Percentiles rank a stretch among this genome's conserved stretches.
phyloP scores from a whole-genome alignment of 2,329 filamentous ascomycete genomes.

The Arthroderma sp. region DNA sequence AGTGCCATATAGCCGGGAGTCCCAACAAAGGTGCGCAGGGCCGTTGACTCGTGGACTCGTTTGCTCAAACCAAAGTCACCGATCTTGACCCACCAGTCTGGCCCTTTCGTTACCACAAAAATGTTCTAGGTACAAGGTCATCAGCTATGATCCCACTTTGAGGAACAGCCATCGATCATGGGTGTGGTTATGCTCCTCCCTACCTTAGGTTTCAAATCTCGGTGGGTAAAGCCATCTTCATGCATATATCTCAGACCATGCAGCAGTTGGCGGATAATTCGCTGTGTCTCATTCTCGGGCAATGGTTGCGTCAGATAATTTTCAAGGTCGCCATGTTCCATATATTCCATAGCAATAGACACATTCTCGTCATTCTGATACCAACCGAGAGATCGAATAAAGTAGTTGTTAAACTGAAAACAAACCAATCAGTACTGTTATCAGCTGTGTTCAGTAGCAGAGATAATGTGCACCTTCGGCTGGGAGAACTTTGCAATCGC shows the following conservation, averaged over 20 bases:
- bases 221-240: constrained; percentile 22
- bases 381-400: constrained; percentile 26
- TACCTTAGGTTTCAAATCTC: constrained; percentile 27
- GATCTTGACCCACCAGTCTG: constrained; percentile 14
- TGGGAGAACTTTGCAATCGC: too few species aligned
- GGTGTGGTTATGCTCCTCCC: not conserved
- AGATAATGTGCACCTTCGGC: too few species aligned
- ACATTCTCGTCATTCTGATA: constrained; percentile 19
- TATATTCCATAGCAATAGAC: constrained; percentile 29
- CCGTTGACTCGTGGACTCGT: not conserved
- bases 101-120: constrained; percentile 8
- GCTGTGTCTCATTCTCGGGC: constrained; percentile 16
- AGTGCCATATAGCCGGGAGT: too few species aligned
- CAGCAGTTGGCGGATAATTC: constrained; percentile 20
- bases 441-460: too few species aligned
- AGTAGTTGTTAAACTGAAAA: not conserved
- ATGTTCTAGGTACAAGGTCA: constrained; percentile 11
- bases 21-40: too few species aligned
- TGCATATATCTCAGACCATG: constrained; percentile 26
- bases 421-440: too few species aligned
- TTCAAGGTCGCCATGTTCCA: constrained; percentile 23
- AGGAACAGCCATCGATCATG: not conserved
- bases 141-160: not conserved
- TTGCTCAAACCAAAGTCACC: constrained; percentile 16
- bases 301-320: constrained; percentile 14